Percentiles rank a stretch among this genome's conserved stretches.
Conservation (phyloP, 805 yeast species). For the Starmera dryadoides region DNA sequence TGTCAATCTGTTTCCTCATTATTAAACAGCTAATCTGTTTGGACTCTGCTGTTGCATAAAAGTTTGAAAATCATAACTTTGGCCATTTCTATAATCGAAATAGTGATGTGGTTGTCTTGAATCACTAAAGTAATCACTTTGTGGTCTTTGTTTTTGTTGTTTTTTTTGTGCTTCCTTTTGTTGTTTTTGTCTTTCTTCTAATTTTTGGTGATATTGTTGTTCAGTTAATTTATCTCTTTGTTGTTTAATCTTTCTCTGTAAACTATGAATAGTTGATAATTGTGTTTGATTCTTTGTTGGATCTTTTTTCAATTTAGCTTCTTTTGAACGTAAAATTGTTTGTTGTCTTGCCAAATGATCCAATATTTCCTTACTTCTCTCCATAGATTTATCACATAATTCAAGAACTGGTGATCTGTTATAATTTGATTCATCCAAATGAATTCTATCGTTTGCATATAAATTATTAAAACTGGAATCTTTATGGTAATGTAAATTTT, state of each 20-base stretch:
- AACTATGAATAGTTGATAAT: slow-evolving; percentile 5
- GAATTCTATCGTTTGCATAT: too few species aligned
- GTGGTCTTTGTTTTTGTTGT: too few species aligned
- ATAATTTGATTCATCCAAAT: slow-evolving; percentile 2
- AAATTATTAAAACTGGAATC: too few species aligned
- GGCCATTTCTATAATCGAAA: slow-evolving; percentile 14
- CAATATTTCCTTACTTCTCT: slow-evolving; percentile 12
- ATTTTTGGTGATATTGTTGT: too few species aligned
- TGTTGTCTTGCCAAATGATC: slow-evolving; percentile 18
- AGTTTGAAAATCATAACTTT: slow-evolving; percentile 11
- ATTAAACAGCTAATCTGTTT: not conserved
- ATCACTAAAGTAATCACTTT: not conserved
- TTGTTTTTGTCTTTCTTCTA: not conserved
- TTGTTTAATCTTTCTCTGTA: slow-evolving; percentile 7
- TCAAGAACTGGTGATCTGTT: slow-evolving; percentile 11
- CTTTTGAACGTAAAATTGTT: slow-evolving; percentile 11
- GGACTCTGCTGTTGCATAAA: slow-evolving; percentile 7
- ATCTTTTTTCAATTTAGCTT: slow-evolving; percentile 8
- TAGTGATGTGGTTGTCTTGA: slow-evolving; percentile 3
- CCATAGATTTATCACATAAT: slow-evolving; percentile 19
- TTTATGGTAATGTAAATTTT: slow-evolving; percentile 5
- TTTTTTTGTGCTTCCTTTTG: too few species aligned
- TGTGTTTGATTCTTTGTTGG: slow-evolving; percentile 7
- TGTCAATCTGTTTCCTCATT: too few species aligned
- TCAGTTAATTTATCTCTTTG: not conserved